phyloP scores from a whole-genome alignment of 164 flowering plant genomes.

The Aristolochia californica region DNA sequence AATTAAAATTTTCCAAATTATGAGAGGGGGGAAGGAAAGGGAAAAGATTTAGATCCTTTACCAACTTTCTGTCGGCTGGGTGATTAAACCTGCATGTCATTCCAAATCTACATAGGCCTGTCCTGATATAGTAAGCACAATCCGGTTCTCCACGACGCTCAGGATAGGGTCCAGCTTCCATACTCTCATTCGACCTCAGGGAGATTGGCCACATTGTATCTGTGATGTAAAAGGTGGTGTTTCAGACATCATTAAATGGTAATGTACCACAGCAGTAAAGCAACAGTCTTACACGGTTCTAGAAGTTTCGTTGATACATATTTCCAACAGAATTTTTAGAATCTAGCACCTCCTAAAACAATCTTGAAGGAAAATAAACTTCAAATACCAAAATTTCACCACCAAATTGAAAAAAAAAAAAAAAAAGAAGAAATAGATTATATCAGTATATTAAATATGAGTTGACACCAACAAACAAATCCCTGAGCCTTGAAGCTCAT shows the following conservation, averaged over 20 bases:
- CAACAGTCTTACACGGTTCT: background rate
- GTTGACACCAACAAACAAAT: too few species aligned
- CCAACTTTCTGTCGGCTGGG: conserved; percentile 86
- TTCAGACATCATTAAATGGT: background rate
- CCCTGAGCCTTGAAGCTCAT: too few species aligned
- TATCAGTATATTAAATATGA: too few species aligned
- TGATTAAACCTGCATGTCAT: conserved; percentile 87
- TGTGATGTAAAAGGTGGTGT: conserved; percentile 14
- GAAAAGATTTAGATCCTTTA: conserved; percentile 15
- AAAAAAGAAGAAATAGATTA: too few species aligned
- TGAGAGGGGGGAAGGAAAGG: background rate
- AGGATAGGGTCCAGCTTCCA: conserved; percentile 74
- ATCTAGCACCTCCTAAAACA: too few species aligned
- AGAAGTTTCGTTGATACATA: too few species aligned
- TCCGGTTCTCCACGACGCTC: conserved; percentile 91
- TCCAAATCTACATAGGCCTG: conserved; percentile 93
- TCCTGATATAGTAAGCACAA: conserved; percentile 85
- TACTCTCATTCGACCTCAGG: conserved; percentile 53
- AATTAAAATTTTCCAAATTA: background rate
- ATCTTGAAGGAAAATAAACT: too few species aligned
- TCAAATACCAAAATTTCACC: too few species aligned
- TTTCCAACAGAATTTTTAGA: too few species aligned
- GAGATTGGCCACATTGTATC: conserved; percentile 83
- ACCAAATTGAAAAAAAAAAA: too few species aligned
- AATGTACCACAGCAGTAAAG: background rate